Percentiles rank a stretch among this genome's conserved stretches.
Conservation (phyloP, 1,284 basidiomycete species). For the Macrocystidia cucumis region DNA sequence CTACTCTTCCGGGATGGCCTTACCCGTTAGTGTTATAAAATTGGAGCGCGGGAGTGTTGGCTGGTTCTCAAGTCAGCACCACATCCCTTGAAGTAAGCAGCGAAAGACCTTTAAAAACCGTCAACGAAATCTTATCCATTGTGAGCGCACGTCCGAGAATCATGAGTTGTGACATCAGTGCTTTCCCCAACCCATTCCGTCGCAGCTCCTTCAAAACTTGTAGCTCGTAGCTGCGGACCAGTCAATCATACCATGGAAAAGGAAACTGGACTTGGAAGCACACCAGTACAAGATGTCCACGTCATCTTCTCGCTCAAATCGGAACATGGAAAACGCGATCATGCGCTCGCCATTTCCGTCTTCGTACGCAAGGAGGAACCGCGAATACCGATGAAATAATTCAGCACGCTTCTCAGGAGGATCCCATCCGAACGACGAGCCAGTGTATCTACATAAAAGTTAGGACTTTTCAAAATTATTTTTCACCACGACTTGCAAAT, state of each 20-base stretch:
- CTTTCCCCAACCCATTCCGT: slow-evolving; percentile 49
- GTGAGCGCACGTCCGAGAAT: slow-evolving; percentile 40
- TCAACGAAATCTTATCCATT: slow-evolving; percentile 69
- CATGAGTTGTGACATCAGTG: slow-evolving; percentile 39
- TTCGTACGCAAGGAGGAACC: slow-evolving; percentile 45
- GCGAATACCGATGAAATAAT: slow-evolving; percentile 48
- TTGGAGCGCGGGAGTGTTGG: slow-evolving; percentile 39
- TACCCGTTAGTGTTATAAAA: slow-evolving; percentile 59
- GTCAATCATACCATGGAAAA: slow-evolving; percentile 1
- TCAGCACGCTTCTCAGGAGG: slow-evolving; percentile 47
- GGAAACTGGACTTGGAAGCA: slow-evolving; percentile 7
- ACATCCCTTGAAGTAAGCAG: slow-evolving; percentile 2
- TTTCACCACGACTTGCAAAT: slow-evolving; percentile 29
- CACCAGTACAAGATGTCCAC: slow-evolving; percentile 65
- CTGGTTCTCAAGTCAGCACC: slow-evolving; percentile 24
- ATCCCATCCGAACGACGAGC: slow-evolving; percentile 65
- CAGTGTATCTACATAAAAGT: slow-evolving; percentile 29
- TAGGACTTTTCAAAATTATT: neutral
- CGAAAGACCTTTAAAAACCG: slow-evolving; percentile 53
- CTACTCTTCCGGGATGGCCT: slow-evolving; percentile 2
- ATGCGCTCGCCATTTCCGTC: slow-evolving; percentile 14
- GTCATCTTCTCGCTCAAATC: slow-evolving; percentile 60
- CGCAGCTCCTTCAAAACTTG: slow-evolving; percentile 41
- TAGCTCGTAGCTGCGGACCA: slow-evolving; percentile 57
- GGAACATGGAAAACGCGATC: slow-evolving; percentile 56